Evolutionary conservation across 331 rosid species (phyloP), one percentile per base, ranked within the genome.

Genomic region (Pyrus hybrid): DNA sequence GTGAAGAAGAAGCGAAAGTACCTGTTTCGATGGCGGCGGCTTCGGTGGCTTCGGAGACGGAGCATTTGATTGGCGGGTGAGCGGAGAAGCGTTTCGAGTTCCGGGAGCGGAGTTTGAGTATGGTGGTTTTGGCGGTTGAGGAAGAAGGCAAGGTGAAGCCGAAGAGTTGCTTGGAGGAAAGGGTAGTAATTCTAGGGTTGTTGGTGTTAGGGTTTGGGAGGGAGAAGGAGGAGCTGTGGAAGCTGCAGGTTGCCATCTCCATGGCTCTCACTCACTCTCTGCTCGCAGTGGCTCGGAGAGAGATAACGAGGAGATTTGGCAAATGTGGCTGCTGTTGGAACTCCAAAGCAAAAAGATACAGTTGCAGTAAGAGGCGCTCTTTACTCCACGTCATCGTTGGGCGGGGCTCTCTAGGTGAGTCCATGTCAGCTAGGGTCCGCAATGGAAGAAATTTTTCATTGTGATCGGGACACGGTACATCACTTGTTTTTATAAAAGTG

Each of bases 11-110:
- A 49, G 64, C 35, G 30, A 45, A 75, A 70, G 72, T 67, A 90
- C 96, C 97, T 23, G 89, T 41, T 41, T 41, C 32, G 67, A 79
- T 63, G 41, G 93, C 25, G 45, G 83, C 65, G 51, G 95, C 77
- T n/a, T 91, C 98, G 0, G 91, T 75, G 57, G 76, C 97, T 77
- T 85, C 87, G 8, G 99, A 88, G 67, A 88, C 88, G 2, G 97
- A 92, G 81, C 99, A 94, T 76, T 79, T 83, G 80, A 90, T 81
- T 3, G 95, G 83, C 13, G 37, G 29, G 45, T 29, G 76, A 67
- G 65, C 1, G 28, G 20, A 72, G 68, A 49, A 10, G 67, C 18
- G 67, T 0, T 25, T 8, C 23, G 80, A 35, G 67, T 73, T 74
- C 49, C 83, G 66, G 5, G 84, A 83, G 61, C 77, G 62, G 62